Evolutionary conservation across 1,139 yeast species (phyloP).

Genomic region (Sugiyamaella castrensis): DNA sequence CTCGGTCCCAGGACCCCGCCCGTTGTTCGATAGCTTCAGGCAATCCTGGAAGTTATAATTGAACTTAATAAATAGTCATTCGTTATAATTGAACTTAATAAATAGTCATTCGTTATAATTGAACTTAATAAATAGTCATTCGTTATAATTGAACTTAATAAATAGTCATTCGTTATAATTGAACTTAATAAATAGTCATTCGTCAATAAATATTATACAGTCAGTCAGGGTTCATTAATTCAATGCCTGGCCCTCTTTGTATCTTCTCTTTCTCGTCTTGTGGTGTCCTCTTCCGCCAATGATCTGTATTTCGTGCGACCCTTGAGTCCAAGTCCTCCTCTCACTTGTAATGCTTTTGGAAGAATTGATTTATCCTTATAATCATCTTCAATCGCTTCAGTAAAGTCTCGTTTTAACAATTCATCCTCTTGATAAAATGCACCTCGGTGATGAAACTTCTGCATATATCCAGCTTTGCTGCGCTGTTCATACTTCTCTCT

Average conservation of each 20-base stretch:
- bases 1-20: no score
- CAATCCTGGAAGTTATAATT: no score
- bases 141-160: no score
- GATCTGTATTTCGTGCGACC: conserved; percentile 30
- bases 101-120: no score
- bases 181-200: no score
- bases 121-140: no score
- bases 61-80: no score
- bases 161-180: no score
- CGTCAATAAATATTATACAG: no score
- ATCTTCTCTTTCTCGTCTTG: conserved; percentile 10
- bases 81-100: no score
- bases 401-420: conserved; percentile 34
- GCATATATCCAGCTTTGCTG: conserved; percentile 27
- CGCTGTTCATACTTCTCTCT: conserved; percentile 17
- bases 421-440: conserved; percentile 40
- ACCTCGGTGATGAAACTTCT: conserved; percentile 37
- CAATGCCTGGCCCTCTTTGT: not conserved
- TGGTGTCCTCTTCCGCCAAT: conserved; percentile 33
- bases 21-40: no score
- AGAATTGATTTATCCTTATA: conserved; percentile 32
- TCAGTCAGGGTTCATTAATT: no score
- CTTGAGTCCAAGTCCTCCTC: conserved; percentile 31
- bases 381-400: conserved; percentile 32
- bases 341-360: conserved; percentile 34